These are phyloP conservation scores for Xylariaceae sp. DNA, from an alignment of 2,329 filamentous ascomycete species.

Conservation along the genomic window DNA sequence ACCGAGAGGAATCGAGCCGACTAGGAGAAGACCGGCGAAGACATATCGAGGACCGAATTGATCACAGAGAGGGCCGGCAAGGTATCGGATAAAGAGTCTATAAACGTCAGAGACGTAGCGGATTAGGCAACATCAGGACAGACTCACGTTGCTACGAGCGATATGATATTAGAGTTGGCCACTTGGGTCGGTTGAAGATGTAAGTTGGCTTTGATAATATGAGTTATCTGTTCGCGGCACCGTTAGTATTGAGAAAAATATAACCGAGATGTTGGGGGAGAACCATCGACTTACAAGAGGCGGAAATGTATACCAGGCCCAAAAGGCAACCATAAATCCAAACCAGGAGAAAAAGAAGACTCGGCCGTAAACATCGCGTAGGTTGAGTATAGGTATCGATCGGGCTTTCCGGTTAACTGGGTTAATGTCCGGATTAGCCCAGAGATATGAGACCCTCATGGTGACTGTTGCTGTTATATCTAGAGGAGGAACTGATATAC, in stretches of 20 bases:
- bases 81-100: slow-evolving; percentile 68
- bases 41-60: slow-evolving; percentile 75
- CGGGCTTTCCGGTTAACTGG: slow-evolving; percentile 79
- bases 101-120: not conserved
- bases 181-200: slow-evolving; percentile 66
- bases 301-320: slow-evolving; percentile 90
- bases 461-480: not conserved
- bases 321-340: slow-evolving; percentile 64
- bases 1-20: slow-evolving; percentile 76
- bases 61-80: slow-evolving; percentile 83
- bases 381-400: slow-evolving; percentile 75
- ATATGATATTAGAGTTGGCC: slow-evolving; percentile 87
- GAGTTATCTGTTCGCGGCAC: slow-evolving; percentile 47
- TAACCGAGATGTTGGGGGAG: no score
- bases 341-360: slow-evolving; percentile 76
- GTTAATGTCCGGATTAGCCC: slow-evolving; percentile 67
- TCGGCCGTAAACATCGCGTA: slow-evolving; percentile 73
- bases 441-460: slow-evolving; percentile 39
- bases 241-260: not conserved
- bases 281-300: slow-evolving; percentile 58
- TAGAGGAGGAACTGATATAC: no score
- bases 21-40: slow-evolving; percentile 72
- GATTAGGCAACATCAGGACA: not conserved
- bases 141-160: slow-evolving; percentile 63
- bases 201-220: slow-evolving; percentile 77